phyloP scores from a whole-genome alignment of 257 asterid species.

The Apocynum venetum region DNA sequence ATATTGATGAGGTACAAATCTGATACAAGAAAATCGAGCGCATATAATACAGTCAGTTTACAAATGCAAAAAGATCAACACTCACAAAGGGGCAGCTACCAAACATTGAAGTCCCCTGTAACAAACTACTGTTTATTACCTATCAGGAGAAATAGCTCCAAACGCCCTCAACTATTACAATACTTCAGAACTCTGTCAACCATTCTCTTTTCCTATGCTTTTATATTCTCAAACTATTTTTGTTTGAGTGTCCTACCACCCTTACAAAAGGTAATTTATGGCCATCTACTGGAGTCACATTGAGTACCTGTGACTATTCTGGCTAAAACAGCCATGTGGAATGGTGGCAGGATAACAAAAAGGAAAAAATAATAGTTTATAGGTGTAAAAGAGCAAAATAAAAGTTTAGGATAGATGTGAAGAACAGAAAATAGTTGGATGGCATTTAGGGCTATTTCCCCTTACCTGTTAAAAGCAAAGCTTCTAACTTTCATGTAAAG shows the following conservation, averaged over 20 bases:
- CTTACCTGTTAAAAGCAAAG: neutral
- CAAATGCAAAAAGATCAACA: neutral
- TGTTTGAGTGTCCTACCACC: neutral
- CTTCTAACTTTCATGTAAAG: neutral
- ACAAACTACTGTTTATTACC: neutral
- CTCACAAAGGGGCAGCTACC: neutral
- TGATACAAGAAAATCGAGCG: neutral
- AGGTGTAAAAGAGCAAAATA: neutral
- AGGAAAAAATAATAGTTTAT: neutral
- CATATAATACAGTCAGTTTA: neutral
- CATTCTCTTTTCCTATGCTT: neutral
- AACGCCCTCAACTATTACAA: neutral
- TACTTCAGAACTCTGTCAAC: neutral
- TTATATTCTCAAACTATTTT: neutral
- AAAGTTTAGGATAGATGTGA: neutral
- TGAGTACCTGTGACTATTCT: neutral
- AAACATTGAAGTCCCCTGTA: neutral
- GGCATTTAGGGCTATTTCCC: neutral
- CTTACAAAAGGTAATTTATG: neutral
- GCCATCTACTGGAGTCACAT: neutral
- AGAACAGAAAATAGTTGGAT: neutral
- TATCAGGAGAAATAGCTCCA: neutral
- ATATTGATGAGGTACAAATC: neutral
- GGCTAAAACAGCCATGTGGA: neutral
- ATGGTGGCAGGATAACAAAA: neutral